Base-by-base conservation (phyloP, 208 protist genomes). In the Leptomonas seymouri region DNA sequence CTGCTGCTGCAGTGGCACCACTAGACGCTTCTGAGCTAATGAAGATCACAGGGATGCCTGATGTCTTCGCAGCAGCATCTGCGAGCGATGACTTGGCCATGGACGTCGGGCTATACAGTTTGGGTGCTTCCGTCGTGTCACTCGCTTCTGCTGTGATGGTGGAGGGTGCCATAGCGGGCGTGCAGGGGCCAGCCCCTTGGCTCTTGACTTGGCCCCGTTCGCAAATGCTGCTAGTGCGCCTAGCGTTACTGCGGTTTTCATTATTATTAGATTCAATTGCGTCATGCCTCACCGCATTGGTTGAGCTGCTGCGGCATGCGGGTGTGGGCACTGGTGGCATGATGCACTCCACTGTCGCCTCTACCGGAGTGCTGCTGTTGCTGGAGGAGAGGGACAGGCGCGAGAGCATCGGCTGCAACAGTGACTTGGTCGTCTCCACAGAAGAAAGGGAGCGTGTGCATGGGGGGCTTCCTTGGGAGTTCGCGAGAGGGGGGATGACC, bases 311-410 rank as follows among this genome's bases (percentile, higher is more conserved):
- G 34, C 46, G 61, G 21, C 25, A n/a, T 5, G 49, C 5, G 49
- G 49, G 34, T 15, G 49, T 55, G 11, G 59, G 31, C 58, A n/a
- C 5, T 5, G 18, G 18, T 25, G 25, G 41, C 25, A 4, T 21
- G 14, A 14, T 54, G 21, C 21, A 9, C n/a, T 58, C 62, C 23
- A 51, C 63, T 25, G 70, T 41, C 46, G 44, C 56, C 72, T 72
- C 72, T 23, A 61, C 65, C 23, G 57, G 51, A 28, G 50, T n/a
- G 46, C 53, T 66, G 45, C 65, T 45, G 45, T 58, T 45, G 45
- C 60, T 69, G 46, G 55, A 69, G 36, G 62, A 76, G 31, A 20
- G 70, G 3, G 62, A 69, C n/a, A 59, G 21, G n/a, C 48, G 70
- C 20, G 70, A 76, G 34, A 51, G 34, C 25, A 55, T 69, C 16